A percentile compares a stretch with the other conserved stretches of the same genome.
Evolutionary conservation across 2,329 filamentous ascomycete genomes (phyloP).

Genomic region (Macrophomina tecta): DNA sequence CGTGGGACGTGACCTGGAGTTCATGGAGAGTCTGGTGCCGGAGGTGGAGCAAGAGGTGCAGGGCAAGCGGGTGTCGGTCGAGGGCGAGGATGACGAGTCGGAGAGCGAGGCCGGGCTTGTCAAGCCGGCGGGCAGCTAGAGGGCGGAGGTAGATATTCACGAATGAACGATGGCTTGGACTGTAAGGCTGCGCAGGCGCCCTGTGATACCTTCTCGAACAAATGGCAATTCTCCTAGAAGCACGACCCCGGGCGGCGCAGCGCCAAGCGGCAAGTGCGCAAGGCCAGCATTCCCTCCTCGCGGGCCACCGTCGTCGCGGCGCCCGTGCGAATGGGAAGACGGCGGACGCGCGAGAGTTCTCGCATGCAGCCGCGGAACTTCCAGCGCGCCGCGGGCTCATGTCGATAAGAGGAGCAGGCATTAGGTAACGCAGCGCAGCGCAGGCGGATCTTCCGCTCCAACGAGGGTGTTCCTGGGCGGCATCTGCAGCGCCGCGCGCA

Average conservation of each 20-base stretch:
- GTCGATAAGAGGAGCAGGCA: constrained; percentile 19
- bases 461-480: constrained; percentile 21
- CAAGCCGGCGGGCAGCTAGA: constrained; percentile 32
- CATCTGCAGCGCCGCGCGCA: constrained; percentile 21
- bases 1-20: constrained; percentile 76
- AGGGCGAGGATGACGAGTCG: constrained; percentile 64
- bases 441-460: not conserved
- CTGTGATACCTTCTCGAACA: constrained; percentile 19
- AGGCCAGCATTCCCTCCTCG: constrained; percentile 9
- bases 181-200: constrained; percentile 29
- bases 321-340: constrained; percentile 23
- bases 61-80: constrained; percentile 70
- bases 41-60: constrained; percentile 80
- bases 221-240: constrained; percentile 23
- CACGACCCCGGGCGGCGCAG: constrained; percentile 14
- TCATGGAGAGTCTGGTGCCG: constrained; percentile 76
- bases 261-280: constrained; percentile 18
- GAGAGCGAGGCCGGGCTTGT: constrained; percentile 44
- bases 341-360: constrained; percentile 11
- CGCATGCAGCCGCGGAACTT: constrained; percentile 7
- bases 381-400: not conserved
- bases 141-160: constrained; percentile 5
- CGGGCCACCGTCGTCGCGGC: not conserved
- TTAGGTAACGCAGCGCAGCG: constrained; percentile 24
- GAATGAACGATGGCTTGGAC: constrained; percentile 31